Evolutionary conservation across 2,329 filamentous ascomycete genomes (phyloP).

Genomic region (Aquanectria penicillioides): DNA sequence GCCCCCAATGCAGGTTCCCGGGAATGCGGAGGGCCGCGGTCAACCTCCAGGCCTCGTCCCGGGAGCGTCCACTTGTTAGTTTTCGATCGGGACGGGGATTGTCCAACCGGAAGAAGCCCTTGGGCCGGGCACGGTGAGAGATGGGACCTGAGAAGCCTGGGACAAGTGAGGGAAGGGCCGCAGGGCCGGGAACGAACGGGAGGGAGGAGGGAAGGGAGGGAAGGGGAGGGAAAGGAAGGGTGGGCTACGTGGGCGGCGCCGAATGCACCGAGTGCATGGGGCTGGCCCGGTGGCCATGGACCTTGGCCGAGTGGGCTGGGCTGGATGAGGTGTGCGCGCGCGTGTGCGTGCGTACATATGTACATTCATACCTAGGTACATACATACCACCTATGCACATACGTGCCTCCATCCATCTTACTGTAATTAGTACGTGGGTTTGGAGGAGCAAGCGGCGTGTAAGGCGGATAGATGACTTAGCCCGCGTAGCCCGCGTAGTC

Average conservation of each 20-base stretch:
- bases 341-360: background rate
- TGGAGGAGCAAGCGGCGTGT: background rate
- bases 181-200: slow-evolving; percentile 38
- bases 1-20: slow-evolving; percentile 30
- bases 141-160: slow-evolving; percentile 13
- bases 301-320: slow-evolving; percentile 1
- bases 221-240: background rate
- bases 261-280: slow-evolving; percentile 11
- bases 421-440: slow-evolving; percentile 3
- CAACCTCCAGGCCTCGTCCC: slow-evolving; percentile 13
- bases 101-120: slow-evolving; percentile 39
- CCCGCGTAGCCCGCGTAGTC: no score
- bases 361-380: no score
- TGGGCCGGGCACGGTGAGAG: slow-evolving; percentile 31
- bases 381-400: no score
- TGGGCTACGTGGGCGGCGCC: slow-evolving; percentile 15
- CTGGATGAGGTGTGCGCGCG: slow-evolving; percentile 1
- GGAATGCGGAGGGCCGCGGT: slow-evolving; percentile 30
- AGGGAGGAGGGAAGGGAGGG: slow-evolving; percentile 10
- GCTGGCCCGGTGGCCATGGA: slow-evolving; percentile 3
- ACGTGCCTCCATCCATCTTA: no score
- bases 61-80: slow-evolving; percentile 20
- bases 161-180: slow-evolving; percentile 23
- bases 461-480: background rate
- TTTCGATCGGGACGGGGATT: slow-evolving; percentile 32